phyloP scores from a whole-genome alignment of 2,329 filamentous ascomycete species.

The Epicoccum sorghinum region DNA sequence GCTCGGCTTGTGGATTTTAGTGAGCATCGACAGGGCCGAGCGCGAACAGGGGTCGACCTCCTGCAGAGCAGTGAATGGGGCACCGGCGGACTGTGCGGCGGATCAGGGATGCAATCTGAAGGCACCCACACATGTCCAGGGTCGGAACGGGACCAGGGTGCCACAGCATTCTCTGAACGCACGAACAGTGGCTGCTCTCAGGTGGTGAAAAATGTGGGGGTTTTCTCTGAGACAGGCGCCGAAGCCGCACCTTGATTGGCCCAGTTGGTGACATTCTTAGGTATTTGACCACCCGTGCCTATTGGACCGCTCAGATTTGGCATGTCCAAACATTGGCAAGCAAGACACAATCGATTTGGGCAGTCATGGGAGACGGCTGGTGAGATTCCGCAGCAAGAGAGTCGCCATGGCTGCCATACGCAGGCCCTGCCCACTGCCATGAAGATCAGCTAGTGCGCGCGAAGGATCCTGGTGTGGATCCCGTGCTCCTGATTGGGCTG shows the following conservation, averaged over 20 bases:
- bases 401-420: conserved; percentile 8
- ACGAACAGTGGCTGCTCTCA: conserved; percentile 33
- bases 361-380: not conserved
- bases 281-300: conserved; percentile 11
- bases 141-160: conserved; percentile 35
- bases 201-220: conserved; percentile 42
- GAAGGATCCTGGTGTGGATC: conserved; percentile 34
- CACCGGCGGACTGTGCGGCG: conserved; percentile 32
- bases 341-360: conserved; percentile 2
- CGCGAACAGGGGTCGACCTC: conserved; percentile 24
- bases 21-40: conserved; percentile 32
- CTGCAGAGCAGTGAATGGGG: conserved; percentile 29
- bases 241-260: conserved; percentile 34
- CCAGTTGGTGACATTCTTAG: conserved; percentile 13
- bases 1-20: conserved; percentile 42
- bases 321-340: conserved; percentile 1
- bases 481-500: conserved; percentile 22
- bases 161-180: conserved; percentile 35
- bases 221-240: conserved; percentile 30
- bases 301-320: conserved; percentile 11
- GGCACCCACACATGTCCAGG: conserved; percentile 27
- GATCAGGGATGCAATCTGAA: conserved; percentile 37
- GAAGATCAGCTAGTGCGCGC: conserved; percentile 22
- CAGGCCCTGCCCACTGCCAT: conserved; percentile 5
- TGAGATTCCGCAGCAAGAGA: not conserved